phyloP scores from a whole-genome alignment of 495 filamentous ascomycete genomes.

The Penicillium fimorum region DNA sequence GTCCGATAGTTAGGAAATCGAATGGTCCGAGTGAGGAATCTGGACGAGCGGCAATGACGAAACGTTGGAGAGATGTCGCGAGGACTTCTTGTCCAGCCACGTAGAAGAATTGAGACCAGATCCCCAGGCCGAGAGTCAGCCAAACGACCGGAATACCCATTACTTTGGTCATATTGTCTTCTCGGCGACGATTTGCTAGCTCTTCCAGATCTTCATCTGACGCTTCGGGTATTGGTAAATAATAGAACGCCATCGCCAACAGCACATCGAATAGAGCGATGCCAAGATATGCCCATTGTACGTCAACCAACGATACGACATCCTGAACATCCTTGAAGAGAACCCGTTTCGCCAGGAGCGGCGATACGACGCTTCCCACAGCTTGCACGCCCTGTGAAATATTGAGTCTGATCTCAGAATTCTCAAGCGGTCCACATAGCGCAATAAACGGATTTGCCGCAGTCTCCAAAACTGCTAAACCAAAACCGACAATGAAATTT shows the following conservation, averaged over 20 bases:
- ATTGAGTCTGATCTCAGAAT: conserved; percentile 64
- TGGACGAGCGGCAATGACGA: conserved; percentile 37
- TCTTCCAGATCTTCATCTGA: conserved; percentile 62
- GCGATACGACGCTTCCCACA: conserved; percentile 60
- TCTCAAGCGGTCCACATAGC: conserved; percentile 64
- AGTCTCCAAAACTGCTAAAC: conserved; percentile 62
- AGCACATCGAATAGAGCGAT: conserved; percentile 64
- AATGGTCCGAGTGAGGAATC: conserved; percentile 32
- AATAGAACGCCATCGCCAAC: conserved; percentile 63
- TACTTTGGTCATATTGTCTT: conserved; percentile 49
- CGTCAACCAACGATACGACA: conserved; percentile 57
- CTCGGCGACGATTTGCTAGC: conserved; percentile 49
- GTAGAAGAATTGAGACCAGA: conserved; percentile 64
- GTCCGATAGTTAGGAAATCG: conserved; percentile 53
- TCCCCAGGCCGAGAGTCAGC: conserved; percentile 54
- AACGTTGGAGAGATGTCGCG: conserved; percentile 43
- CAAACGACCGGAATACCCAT: conserved; percentile 51
- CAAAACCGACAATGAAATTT: conserved; percentile 66
- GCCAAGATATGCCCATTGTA: conserved; percentile 72
- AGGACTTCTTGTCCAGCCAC: conserved; percentile 65
- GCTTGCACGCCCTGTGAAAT: conserved; percentile 69
- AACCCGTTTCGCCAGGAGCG: conserved; percentile 59
- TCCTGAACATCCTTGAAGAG: conserved; percentile 54
- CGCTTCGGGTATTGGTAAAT: conserved; percentile 65
- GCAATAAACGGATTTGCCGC: conserved; percentile 67